Evolutionary conservation across 129 eudicot species (phyloP), one percentile per base, ranked within the genome.

Genomic region (Helianthus annuus): DNA sequence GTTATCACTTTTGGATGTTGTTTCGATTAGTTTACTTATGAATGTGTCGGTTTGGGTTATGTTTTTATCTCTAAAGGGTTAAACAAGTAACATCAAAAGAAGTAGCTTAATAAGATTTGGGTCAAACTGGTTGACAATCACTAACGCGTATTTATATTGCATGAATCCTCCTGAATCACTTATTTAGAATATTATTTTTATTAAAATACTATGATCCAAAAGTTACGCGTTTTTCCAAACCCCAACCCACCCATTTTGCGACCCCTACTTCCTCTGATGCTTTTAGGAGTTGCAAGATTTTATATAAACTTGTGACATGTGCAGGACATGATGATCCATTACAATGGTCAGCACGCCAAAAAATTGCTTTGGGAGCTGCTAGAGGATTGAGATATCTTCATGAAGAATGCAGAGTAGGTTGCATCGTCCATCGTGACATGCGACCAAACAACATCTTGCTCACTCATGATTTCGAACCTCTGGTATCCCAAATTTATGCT

Each of bases 401-500:
- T 55, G 98, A 92, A 82, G 98, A 92, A 80, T 92, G 98, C 79
- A 85, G 96, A 76, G 98, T 92, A 44, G 98, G 98, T 72, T 92
- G 98, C 85, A 89, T 92, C 42, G 98, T 92, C 29, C 98, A 89
- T 64, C 91, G 98, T 40, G 98, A 92, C 66, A 86, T 92, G 98
- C 81, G 98, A 44, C 98, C 98, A 7, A 92, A 89, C 83, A 92
- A 92, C 82, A 92, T 92, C 75, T 87, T 92, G 44, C 84, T 92
- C 71, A 92, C 98, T 44, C 98, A 92, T 80, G 98, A 92, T 65
- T 92, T 86, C 78, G 94, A 92, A 73, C 98, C 96, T 70, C 77
- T 92, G 91, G 98, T 92, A 86, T 62, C 3, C 32, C 73, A 46
- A 5, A 75, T 5, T 46, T 16, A 46, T 15, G 36, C 36, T 13